Base-by-base conservation (phyloP, 805 yeast genomes). In the Schizosaccharomyces osmophilus region DNA sequence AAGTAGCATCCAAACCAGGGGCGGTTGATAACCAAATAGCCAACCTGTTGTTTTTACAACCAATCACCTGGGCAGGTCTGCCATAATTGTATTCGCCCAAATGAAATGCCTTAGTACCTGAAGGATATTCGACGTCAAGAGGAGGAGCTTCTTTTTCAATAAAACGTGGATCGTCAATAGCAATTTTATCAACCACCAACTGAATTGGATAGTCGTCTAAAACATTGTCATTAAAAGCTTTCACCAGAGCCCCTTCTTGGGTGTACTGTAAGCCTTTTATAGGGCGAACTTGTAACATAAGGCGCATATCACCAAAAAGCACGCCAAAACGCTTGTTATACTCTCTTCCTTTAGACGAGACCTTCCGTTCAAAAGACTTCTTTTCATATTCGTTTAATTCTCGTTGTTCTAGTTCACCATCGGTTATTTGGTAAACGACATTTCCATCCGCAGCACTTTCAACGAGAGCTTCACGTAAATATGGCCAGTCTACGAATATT, bases 41-140 rank as follows among this genome's bases (percentile, higher is more conserved):
- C 19, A 72, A 65, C 41, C 59, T 67, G 61, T 71, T 70, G 11
- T 60, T 66, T 5, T 70, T 62, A 61, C 75, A 74, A 11, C 70
- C 69, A 3, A 74, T 69, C 51, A 77, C 74, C 64, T 76, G 77
- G 17, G 78, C 74, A 19, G 89, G 82, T 62, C 82, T 78, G 62
- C 98, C 97, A 69, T 87, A 93, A 1, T 89, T 94, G 70, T 82
- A 81, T 32, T 83, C 87, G 59, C 97, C 95, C 64, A 93, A 74
- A 69, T 86, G 86, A 8, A 90, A 79, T 32, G 82, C 89, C 61
- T 81, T 79, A 0, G 85, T 77, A 17, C 79, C 83, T 3, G 77
- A 61, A 22, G 97, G 97, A 71, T 78, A 93, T 70, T 90, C 97
- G 64, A 85, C 80, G 6, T 81, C 83, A 63, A 93, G 75, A 5